Percentiles rank a stretch among this genome's conserved stretches.
phyloP scores from a whole-genome alignment of 2,329 filamentous ascomycete genomes.

The Alternaria arbusti region DNA sequence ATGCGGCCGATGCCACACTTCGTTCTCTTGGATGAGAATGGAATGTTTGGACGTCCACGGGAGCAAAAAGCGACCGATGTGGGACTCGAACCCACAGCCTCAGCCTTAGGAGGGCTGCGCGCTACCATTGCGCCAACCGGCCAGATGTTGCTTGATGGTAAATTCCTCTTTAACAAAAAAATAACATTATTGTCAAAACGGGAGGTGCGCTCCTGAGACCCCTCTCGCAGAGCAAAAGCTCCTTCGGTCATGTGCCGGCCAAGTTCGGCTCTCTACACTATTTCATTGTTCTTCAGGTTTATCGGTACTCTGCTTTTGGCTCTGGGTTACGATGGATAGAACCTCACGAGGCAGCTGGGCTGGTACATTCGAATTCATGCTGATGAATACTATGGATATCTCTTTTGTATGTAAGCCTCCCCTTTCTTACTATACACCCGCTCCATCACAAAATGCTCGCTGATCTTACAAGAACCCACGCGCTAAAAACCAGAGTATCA shows the following conservation, averaged over 20 bases:
- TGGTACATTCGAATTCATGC: not conserved
- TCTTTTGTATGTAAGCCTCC: not conserved
- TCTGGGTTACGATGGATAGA: not conserved
- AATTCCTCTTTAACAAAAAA: not conserved
- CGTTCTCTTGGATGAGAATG: not conserved
- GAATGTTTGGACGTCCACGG: not conserved
- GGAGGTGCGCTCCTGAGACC: too few relatives aligned
- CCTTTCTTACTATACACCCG: not conserved
- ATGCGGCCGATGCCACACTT: not conserved
- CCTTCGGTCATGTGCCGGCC: not conserved
- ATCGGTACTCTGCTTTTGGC: not conserved
- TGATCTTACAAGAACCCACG: not conserved
- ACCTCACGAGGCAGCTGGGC: not conserved
- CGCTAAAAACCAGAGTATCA: not conserved
- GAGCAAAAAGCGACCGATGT: conserved; percentile 38
- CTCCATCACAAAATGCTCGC: not conserved
- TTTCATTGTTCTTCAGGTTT: not conserved
- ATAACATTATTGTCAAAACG: too few relatives aligned
- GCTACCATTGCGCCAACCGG: conserved; percentile 50
- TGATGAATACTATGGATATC: not conserved
- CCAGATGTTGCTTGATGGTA: conserved; percentile 19
- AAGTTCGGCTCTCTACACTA: not conserved
- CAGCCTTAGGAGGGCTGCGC: conserved; percentile 50
- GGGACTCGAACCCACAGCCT: conserved; percentile 49
- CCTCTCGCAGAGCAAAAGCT: not conserved